phyloP scores from a whole-genome alignment of 2,329 filamentous ascomycete genomes.

The Xylariaceae sp. region DNA sequence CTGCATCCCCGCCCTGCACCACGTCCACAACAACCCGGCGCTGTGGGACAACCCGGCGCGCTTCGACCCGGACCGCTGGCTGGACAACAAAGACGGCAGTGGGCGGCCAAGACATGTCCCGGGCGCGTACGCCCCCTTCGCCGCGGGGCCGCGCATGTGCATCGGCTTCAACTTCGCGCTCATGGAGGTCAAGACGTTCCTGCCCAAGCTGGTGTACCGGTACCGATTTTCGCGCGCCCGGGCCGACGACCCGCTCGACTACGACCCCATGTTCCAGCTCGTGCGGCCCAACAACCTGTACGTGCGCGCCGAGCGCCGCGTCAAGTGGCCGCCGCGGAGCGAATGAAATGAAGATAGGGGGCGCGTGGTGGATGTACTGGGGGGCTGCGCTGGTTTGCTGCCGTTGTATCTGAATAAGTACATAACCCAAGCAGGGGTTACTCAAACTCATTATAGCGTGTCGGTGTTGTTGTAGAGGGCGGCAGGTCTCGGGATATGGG shows the following conservation, averaged over 20 bases:
- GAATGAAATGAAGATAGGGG: too few species aligned
- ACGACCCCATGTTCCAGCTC: constrained; percentile 52
- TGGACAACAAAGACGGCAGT: constrained; percentile 43
- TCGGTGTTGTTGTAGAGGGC: too few species aligned
- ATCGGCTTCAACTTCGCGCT: constrained; percentile 60
- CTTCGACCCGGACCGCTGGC: constrained; percentile 56
- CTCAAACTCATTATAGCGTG: too few species aligned
- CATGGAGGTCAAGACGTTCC: constrained; percentile 51
- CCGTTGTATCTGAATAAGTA: too few species aligned
- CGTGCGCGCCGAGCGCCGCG: constrained; percentile 39
- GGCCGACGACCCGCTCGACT: constrained; percentile 43
- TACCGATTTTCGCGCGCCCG: constrained; percentile 48
- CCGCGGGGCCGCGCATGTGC: constrained; percentile 47
- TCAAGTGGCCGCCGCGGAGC: constrained; percentile 35
- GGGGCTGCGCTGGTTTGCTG: too few species aligned
- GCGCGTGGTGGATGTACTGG: too few species aligned
- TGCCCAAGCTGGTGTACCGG: constrained; percentile 50
- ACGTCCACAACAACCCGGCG: constrained; percentile 44
- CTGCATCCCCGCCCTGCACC: constrained; percentile 45
- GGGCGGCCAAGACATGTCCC: constrained; percentile 36
- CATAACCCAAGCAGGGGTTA: too few species aligned
- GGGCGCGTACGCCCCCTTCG: constrained; percentile 51
- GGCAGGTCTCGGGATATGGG: too few species aligned
- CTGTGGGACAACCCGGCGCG: constrained; percentile 50
- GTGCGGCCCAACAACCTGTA: constrained; percentile 49